A percentile compares a stretch with the other conserved stretches of the same genome.
Evolutionary conservation across 177 flowering plant genomes (phyloP).

Genomic region (Vitis hybrid): DNA sequence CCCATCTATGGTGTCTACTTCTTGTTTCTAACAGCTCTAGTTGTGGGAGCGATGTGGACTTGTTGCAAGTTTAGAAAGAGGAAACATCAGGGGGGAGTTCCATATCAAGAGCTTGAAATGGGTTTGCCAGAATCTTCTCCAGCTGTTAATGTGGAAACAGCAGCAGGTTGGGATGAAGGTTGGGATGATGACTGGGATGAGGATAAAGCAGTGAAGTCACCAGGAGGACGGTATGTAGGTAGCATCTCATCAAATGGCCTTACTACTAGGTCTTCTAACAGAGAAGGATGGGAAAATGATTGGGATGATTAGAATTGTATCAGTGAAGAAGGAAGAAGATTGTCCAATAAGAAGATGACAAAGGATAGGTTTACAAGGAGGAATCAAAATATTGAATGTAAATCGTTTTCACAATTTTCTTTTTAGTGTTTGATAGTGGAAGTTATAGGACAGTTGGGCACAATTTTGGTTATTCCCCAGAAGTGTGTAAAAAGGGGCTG

Average conservation of each 20-base stretch:
- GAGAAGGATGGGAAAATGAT: slow-evolving; percentile 74
- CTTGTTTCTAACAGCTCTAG: slow-evolving; percentile 37
- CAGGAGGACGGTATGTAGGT: slow-evolving; percentile 28
- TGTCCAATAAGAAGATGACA: not conserved
- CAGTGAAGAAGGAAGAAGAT: not conserved
- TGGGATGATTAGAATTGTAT: slow-evolving; percentile 58
- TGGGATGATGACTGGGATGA: slow-evolving; percentile 92
- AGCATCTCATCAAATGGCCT: slow-evolving; percentile 71
- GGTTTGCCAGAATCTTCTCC: slow-evolving; percentile 44
- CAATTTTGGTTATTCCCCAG: too few relatives aligned
- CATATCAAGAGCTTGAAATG: slow-evolving; percentile 91
- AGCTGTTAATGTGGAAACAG: slow-evolving; percentile 36
- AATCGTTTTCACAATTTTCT: slow-evolving; percentile 1
- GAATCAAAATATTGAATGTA: slow-evolving; percentile 2
- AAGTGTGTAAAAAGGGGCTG: too few relatives aligned
- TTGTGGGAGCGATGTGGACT: slow-evolving; percentile 62
- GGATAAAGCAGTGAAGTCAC: slow-evolving; percentile 47
- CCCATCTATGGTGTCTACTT: slow-evolving; percentile 71
- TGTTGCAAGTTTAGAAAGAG: slow-evolving; percentile 63
- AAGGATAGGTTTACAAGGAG: not conserved
- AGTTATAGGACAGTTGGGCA: too few relatives aligned
- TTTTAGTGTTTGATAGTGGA: too few relatives aligned
- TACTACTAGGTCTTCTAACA: slow-evolving; percentile 53
- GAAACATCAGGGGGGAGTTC: slow-evolving; percentile 37
- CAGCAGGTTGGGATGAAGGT: slow-evolving; percentile 77